These are phyloP conservation scores for Chaetomium olivaceum DNA, from an alignment of 2,329 filamentous ascomycete genomes.

Conservation along the genomic window DNA sequence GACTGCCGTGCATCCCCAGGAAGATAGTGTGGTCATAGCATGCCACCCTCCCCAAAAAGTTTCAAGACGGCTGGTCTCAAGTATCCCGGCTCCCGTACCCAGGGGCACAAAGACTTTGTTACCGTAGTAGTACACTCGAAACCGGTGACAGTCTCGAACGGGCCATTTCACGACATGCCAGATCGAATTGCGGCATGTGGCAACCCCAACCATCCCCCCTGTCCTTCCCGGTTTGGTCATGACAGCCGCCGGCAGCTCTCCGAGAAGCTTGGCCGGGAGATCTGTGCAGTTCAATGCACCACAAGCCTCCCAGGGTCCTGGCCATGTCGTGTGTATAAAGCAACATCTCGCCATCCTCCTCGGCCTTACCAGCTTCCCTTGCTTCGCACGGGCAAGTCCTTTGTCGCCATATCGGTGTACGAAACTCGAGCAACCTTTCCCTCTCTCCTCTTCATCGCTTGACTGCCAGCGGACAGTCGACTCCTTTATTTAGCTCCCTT, in stretches of 20 bases:
- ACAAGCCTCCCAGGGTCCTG: not conserved
- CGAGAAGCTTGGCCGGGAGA: constrained; percentile 19
- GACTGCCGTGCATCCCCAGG: not conserved
- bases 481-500: not conserved
- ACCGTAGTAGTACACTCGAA: not conserved
- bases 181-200: constrained; percentile 20
- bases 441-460: constrained; percentile 28
- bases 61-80: not conserved
- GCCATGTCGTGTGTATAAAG: constrained; percentile 17
- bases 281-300: constrained; percentile 12
- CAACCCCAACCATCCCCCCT: constrained; percentile 14
- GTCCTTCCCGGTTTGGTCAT: constrained; percentile 19
- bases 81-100: constrained; percentile 5
- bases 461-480: constrained; percentile 32
- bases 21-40: not conserved
- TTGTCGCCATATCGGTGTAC: not conserved
- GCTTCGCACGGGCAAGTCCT: not conserved
- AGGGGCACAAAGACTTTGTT: not conserved
- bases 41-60: not conserved
- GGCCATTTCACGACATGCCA: constrained; percentile 17
- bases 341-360: not conserved
- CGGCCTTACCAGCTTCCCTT: not conserved
- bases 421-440: constrained; percentile 1
- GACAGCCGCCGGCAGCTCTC: constrained; percentile 23
- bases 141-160: not conserved